A percentile compares a stretch with the other conserved stretches of the same genome.
Evolutionary conservation across 2,329 filamentous ascomycete species (phyloP).

Genomic region (Phialophora macrospora): DNA sequence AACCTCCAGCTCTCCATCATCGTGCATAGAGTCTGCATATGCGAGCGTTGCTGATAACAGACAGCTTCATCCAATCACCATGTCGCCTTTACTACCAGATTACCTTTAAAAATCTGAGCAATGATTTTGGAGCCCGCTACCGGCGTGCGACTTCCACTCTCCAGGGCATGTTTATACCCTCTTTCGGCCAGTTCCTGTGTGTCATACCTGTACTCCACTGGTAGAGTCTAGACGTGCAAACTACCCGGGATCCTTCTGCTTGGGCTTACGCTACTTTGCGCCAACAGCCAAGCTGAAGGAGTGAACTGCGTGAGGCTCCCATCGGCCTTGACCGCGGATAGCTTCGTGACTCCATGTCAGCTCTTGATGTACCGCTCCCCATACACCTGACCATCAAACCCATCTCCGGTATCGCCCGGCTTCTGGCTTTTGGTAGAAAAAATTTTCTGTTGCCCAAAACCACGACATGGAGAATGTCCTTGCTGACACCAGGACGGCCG

Average conservation of each 20-base stretch:
- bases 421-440: conserved; percentile 2
- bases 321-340: conserved; percentile 22
- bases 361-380: neutral
- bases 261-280: conserved; percentile 1
- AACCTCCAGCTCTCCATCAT: conserved; percentile 25
- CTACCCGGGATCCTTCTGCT: conserved; percentile 18
- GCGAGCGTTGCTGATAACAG: conserved; percentile 33
- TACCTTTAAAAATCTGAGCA: conserved; percentile 34
- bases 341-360: neutral
- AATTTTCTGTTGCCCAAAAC: conserved; percentile 2
- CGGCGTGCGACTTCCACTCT: conserved; percentile 18
- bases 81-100: conserved; percentile 27
- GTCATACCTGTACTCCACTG: conserved; percentile 34
- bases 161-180: conserved; percentile 1
- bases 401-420: conserved; percentile 25
- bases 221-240: conserved; percentile 28
- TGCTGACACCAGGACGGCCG: neutral
- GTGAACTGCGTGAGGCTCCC: conserved; percentile 20
- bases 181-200: conserved; percentile 26
- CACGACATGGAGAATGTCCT: neutral
- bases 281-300: conserved; percentile 12
- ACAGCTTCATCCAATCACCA: conserved; percentile 26
- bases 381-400: conserved; percentile 17
- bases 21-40: conserved; percentile 22
- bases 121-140: conserved; percentile 24